phyloP scores from a whole-genome alignment of 1,284 basidiomycete species.

The Exobasidium cylindrosporum region DNA sequence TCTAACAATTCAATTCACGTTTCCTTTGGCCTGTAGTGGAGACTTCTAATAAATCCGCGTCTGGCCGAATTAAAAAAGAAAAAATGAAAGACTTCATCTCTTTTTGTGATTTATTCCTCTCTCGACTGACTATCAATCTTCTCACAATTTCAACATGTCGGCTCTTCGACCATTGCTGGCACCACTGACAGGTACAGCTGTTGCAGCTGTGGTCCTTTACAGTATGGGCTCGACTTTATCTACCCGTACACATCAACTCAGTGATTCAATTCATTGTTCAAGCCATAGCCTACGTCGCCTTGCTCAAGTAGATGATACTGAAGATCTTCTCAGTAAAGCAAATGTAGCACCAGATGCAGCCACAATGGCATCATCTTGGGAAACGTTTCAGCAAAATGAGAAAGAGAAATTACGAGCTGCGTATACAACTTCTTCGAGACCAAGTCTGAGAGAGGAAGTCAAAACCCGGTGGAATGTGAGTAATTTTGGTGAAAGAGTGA shows the following conservation, averaged over 20 bases:
- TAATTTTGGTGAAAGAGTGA: neutral
- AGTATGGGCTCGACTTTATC: neutral
- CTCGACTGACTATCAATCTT: neutral
- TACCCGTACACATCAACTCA: conserved; percentile 1
- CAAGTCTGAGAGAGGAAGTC: conserved; percentile 1
- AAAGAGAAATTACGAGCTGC: neutral
- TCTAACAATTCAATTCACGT: too few species aligned
- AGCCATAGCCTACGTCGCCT: neutral
- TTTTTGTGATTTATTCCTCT: too few species aligned
- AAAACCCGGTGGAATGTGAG: conserved; percentile 11
- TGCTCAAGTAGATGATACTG: conserved; percentile 8
- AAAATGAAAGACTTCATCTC: too few species aligned
- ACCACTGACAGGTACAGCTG: conserved; percentile 2
- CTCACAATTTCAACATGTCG: conserved; percentile 3
- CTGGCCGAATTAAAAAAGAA: too few species aligned
- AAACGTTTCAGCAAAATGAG: neutral
- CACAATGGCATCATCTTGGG: neutral
- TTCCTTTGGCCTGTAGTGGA: too few species aligned
- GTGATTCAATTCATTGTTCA: neutral
- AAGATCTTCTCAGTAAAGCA: conserved; percentile 9
- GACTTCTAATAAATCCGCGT: too few species aligned
- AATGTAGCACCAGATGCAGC: neutral
- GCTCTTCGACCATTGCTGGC: neutral
- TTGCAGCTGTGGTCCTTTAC: conserved; percentile 4
- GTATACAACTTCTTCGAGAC: neutral